phyloP scores from a whole-genome alignment of 2,329 filamentous ascomycete species.

The Alternaria brassicicola region DNA sequence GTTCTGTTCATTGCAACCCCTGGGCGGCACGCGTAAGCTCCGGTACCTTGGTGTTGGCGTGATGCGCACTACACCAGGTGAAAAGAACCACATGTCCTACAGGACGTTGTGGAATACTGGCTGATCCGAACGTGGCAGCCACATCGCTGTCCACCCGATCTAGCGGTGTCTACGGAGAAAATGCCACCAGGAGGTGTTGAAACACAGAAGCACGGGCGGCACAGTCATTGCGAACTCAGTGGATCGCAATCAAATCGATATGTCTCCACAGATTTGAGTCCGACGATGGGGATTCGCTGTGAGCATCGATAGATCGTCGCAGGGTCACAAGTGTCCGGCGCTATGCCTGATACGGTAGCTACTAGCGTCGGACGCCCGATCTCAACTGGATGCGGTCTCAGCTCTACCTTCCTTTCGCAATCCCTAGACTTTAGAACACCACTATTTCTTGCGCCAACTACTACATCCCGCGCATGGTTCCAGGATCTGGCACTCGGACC shows the following conservation, averaged over 20 bases:
- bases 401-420: background rate
- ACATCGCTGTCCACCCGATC: background rate
- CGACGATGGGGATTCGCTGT: background rate
- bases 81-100: background rate
- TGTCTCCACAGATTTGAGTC: background rate
- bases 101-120: background rate
- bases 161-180: background rate
- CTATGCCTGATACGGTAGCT: background rate
- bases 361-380: background rate
- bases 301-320: conserved; percentile 1
- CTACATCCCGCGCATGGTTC: background rate
- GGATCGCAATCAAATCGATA: background rate
- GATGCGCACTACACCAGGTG: background rate
- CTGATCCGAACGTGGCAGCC: background rate
- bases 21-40: background rate
- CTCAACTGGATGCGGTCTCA: background rate
- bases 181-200: background rate
- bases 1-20: background rate
- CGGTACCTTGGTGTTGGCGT: background rate
- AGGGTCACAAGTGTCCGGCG: background rate
- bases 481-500: background rate
- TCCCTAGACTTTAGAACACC: background rate
- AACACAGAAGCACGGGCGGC: background rate
- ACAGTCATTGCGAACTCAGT: background rate
- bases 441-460: background rate